Evolutionary conservation across 768 basidiomycete genomes (phyloP), one percentile per base, ranked within the genome.

Genomic region (Russula olivacea): DNA sequence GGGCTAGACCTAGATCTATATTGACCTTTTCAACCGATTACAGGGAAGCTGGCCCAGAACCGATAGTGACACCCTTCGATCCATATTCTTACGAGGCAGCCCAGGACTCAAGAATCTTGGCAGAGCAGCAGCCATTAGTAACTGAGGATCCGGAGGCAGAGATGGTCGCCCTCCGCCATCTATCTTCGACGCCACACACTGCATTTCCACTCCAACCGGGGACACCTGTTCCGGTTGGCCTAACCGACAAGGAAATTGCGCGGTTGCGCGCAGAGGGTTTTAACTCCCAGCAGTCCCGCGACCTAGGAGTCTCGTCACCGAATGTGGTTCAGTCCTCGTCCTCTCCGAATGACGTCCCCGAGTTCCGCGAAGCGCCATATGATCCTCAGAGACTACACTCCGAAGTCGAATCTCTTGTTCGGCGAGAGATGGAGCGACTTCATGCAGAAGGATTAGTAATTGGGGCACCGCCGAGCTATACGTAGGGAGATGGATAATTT

Each of bases 351-450:
- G 12, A 11, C 17, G 34, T 21, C 4, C 4, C 32, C 32, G 53
- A 19, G 10, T 23, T 8, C 15, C 15, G 40, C 21, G 49, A 4
- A 34, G n/a, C 9, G 28, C 12, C 15, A 30, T 30, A 50, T 6
- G 55, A 57, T 0, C 30, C 64, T 17, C 54, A 4, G 10, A 25
- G 59, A 52, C 50, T 61, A 23, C 48, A 55, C 23, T 61, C 60
- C 15, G 74, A 74, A 62, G 73, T 74, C 19, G 71, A 71, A 61
- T 65, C 69, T 47, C 56, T 72, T 38, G 38, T 38, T 51, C 68
- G 70, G 28, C 63, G 66, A 21, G 69, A 67, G n/a, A 70, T 72
- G 70, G 62, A 71, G 59, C 58, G 66, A 55, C 52, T 73, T 28
- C 70, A 65, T 19, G 55, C 48, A 10, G 71, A 71, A 23, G 36